Percentiles rank a stretch among this genome's conserved stretches.
These are phyloP conservation scores for Coemansia sp. DNA, from an alignment of 192 early-diverging fungal species.

Conservation along the genomic window DNA sequence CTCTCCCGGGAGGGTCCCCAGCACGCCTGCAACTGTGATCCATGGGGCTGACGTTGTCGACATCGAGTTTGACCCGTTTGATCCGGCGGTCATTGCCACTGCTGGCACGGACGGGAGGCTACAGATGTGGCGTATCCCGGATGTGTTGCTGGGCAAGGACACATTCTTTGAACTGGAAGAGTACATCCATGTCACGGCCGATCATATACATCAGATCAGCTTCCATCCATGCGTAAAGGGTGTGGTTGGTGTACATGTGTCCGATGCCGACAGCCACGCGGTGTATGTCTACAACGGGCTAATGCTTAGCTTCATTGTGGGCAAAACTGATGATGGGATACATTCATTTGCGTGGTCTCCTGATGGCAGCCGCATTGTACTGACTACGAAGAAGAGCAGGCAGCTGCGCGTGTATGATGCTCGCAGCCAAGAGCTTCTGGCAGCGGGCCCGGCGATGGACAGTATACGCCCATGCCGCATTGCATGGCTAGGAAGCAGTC, in stretches of 20 bases:
- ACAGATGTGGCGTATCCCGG: conserved; percentile 42
- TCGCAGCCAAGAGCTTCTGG: conserved; percentile 52
- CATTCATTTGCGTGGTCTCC: conserved; percentile 55
- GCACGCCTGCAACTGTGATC: conserved; percentile 19
- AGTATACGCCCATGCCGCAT: conserved; percentile 61
- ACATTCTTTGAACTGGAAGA: conserved; percentile 33
- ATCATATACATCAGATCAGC: conserved; percentile 32
- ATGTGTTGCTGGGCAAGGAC: conserved; percentile 12
- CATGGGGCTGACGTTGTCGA: conserved; percentile 55
- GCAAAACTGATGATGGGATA: conserved; percentile 23
- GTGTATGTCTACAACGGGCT: conserved; percentile 36
- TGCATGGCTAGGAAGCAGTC: conserved; percentile 57
- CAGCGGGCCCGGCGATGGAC: conserved; percentile 59
- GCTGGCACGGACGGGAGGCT: conserved; percentile 31
- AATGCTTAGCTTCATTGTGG: conserved; percentile 22
- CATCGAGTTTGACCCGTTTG: conserved; percentile 72
- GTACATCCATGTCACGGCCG: conserved; percentile 31
- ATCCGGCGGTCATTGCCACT: conserved; percentile 37
- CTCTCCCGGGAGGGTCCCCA: conserved; percentile 58
- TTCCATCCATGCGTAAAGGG: conserved; percentile 34
- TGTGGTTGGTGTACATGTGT: conserved; percentile 25
- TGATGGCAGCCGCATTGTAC: conserved; percentile 62
- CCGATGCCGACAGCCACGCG: conserved; percentile 16
- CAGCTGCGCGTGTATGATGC: conserved; percentile 63
- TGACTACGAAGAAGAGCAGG: conserved; percentile 57